Conservation (phyloP, 768 basidiomycete species). For the Macrocybe gigantea region DNA sequence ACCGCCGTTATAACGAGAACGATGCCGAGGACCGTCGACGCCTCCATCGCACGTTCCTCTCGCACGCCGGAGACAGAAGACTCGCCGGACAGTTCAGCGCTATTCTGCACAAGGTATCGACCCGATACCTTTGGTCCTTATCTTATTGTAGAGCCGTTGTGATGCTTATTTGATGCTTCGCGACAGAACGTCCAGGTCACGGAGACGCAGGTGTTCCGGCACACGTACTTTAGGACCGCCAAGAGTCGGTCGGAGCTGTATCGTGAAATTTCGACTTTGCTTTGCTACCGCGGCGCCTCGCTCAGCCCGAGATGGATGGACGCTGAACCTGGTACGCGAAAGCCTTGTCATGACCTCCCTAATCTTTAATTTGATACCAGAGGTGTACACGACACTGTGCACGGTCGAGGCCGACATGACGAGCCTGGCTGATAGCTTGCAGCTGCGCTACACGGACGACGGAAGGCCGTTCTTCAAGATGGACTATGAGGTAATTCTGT, state of each 20-base stretch:
- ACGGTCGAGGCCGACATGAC: constrained; percentile 15
- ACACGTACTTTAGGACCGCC: constrained; percentile 8
- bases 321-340: constrained; percentile 13
- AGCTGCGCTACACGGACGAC: background rate
- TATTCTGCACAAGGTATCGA: constrained; percentile 21
- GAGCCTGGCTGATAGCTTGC: constrained; percentile 5
- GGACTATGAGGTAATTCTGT: constrained; percentile 37
- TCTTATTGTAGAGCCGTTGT: background rate
- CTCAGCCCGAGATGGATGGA: constrained; percentile 19
- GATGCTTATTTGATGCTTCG: background rate
- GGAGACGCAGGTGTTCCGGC: constrained; percentile 18
- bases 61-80: background rate
- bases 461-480: constrained; percentile 17
- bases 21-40: background rate
- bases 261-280: constrained; percentile 9
- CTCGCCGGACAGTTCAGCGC: constrained; percentile 15
- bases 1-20: background rate
- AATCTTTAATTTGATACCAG: constrained; percentile 3
- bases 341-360: background rate
- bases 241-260: constrained; percentile 2
- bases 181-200: constrained; percentile 31
- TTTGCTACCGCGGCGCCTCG: constrained; percentile 17
- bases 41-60: background rate
- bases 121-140: background rate
- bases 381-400: constrained; percentile 17